These are phyloP conservation scores for Aspergillus quadricinctus DNA, from an alignment of 2,329 filamentous ascomycete genomes.

Conservation along the genomic window DNA sequence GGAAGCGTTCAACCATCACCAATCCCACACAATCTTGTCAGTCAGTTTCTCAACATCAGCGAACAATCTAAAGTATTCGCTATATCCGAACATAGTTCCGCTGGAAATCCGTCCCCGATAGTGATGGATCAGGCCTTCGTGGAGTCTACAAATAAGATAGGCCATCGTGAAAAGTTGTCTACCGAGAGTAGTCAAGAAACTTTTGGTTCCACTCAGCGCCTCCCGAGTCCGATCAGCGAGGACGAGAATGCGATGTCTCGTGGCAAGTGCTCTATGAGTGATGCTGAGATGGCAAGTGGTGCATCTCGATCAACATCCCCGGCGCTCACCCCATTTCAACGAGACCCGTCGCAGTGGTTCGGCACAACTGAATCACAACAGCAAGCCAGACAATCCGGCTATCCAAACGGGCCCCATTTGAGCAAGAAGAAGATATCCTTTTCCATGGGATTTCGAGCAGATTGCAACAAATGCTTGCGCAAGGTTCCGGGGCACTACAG, in stretches of 20 bases:
- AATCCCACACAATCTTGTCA: constrained; percentile 25
- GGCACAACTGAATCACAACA: not conserved
- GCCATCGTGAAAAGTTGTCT: not conserved
- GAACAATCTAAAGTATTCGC: constrained; percentile 26
- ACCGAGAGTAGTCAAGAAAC: constrained; percentile 9
- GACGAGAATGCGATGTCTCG: constrained; percentile 20
- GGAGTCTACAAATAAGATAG: not conserved
- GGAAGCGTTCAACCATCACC: constrained; percentile 24
- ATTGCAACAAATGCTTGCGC: constrained; percentile 72
- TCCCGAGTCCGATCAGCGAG: constrained; percentile 41
- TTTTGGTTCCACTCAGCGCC: constrained; percentile 21
- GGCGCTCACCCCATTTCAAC: not conserved
- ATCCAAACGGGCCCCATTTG: not conserved
- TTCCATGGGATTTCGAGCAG: constrained; percentile 72
- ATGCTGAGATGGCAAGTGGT: constrained; percentile 16
- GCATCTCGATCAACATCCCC: constrained; percentile 6
- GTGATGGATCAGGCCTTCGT: not conserved
- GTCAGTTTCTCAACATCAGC: constrained; percentile 29
- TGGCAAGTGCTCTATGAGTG: constrained; percentile 7
- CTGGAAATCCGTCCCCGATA: constrained; percentile 1
- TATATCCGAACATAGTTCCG: constrained; percentile 26
- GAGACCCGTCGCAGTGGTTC: not conserved
- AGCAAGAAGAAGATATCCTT: constrained; percentile 56
- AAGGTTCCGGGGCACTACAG: constrained; percentile 77
- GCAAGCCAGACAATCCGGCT: not conserved